A percentile compares a stretch with the other conserved stretches of the same genome.
phyloP scores from a whole-genome alignment of 768 basidiomycete species.

The Cystofilobasidium macerans region DNA sequence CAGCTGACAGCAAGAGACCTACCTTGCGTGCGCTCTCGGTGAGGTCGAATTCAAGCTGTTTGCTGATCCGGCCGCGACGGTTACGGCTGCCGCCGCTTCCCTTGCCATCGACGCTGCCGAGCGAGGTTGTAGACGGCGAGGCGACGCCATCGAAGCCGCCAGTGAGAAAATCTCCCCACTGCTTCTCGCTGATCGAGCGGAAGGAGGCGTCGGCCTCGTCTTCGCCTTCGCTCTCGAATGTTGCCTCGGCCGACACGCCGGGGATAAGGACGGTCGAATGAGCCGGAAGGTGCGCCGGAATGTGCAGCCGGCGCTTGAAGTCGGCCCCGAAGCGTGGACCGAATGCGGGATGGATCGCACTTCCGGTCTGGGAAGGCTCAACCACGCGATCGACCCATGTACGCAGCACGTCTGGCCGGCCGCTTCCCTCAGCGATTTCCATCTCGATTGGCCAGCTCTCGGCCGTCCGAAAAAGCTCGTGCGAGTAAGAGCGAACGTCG shows the following conservation, averaged over 20 bases:
- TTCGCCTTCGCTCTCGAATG: conserved; percentile 30
- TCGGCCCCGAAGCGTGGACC: conserved; percentile 58
- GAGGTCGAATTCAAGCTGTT: conserved; percentile 82
- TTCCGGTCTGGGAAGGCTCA: background rate
- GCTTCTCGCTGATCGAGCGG: conserved; percentile 72
- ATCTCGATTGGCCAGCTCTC: conserved; percentile 34
- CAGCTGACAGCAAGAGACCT: conserved; percentile 15
- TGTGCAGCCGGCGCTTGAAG: conserved; percentile 65
- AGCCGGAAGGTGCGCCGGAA: conserved; percentile 54
- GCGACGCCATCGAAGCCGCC: conserved; percentile 56
- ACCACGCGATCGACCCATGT: background rate
- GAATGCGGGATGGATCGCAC: background rate
- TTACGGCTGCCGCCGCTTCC: background rate
- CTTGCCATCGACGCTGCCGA: conserved; percentile 11
- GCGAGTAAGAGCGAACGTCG: conserved; percentile 76
- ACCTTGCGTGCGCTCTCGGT: conserved; percentile 72
- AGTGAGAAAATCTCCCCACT: conserved; percentile 84
- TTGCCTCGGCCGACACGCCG: background rate
- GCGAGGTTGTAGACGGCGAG: conserved; percentile 25
- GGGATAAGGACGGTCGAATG: too few species aligned
- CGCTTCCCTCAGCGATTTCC: conserved; percentile 1
- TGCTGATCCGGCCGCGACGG: conserved; percentile 41
- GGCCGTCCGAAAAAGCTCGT: conserved; percentile 62
- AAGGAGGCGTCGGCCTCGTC: conserved; percentile 44
- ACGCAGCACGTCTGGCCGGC: background rate